Conservation (phyloP, 208 protist genomes). For the Crithidia mellificae region DNA sequence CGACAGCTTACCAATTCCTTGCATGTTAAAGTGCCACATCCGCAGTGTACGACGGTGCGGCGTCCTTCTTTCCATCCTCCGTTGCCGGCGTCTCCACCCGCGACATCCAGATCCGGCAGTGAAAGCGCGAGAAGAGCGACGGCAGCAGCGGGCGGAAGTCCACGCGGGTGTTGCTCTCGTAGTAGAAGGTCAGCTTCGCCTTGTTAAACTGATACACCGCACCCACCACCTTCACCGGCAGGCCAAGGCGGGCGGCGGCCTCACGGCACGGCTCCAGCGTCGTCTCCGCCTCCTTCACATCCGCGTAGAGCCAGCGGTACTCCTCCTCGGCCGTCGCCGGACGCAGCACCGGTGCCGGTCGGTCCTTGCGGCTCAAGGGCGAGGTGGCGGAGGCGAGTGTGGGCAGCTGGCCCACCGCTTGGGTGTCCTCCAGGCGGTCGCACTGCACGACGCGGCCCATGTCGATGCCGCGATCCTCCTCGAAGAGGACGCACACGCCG, state of each 20-base stretch:
- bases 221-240: slow-evolving; percentile 62
- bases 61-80: slow-evolving; percentile 8
- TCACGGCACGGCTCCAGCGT: slow-evolving; percentile 59
- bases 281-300: slow-evolving; percentile 51
- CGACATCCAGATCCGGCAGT: slow-evolving; percentile 88
- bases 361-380: slow-evolving; percentile 30
- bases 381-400: slow-evolving; percentile 28
- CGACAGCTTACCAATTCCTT: background rate
- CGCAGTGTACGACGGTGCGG: background rate
- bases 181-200: slow-evolving; percentile 87
- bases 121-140: slow-evolving; percentile 71
- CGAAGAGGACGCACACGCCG: slow-evolving; percentile 72
- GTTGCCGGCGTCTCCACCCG: slow-evolving; percentile 17
- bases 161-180: slow-evolving; percentile 68
- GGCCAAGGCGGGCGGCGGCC: slow-evolving; percentile 43
- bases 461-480: slow-evolving; percentile 79
- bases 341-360: slow-evolving; percentile 46
- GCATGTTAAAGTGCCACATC: background rate
- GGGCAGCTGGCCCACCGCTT: slow-evolving; percentile 11
- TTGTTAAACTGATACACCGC: slow-evolving; percentile 90
- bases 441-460: slow-evolving; percentile 72
- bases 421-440: slow-evolving; percentile 14
- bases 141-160: slow-evolving; percentile 83
- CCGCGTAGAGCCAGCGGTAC: slow-evolving; percentile 53
- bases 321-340: slow-evolving; percentile 63